These are phyloP conservation scores for Trichomonascaceae sp. DNA, from an alignment of 1,139 yeast genomes.

Conservation along the genomic window DNA sequence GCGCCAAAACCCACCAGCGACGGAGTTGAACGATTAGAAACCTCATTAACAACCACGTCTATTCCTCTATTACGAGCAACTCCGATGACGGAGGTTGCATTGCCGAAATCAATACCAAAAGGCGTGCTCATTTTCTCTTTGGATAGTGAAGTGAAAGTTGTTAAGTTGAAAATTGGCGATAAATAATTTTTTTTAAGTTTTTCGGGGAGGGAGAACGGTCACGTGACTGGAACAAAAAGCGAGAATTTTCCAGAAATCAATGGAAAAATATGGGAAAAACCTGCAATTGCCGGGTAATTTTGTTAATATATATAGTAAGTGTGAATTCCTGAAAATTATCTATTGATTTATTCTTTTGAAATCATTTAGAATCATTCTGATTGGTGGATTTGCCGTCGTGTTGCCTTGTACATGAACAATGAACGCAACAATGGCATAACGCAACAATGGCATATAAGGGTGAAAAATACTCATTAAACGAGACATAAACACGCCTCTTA, in stretches of 20 bases:
- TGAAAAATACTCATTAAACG: no score
- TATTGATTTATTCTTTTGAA: no score
- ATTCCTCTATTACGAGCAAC: conserved; percentile 99
- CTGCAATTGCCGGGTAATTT: neutral
- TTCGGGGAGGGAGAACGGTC: neutral
- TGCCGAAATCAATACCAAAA: conserved; percentile 98
- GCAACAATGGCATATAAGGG: no score
- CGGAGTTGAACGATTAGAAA: conserved; percentile 95
- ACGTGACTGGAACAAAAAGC: neutral
- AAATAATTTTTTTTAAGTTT: neutral
- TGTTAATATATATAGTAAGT: no score
- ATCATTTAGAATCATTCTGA: no score
- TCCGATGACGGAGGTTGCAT: conserved; percentile 84
- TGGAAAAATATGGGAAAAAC: neutral
- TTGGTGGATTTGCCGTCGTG: no score
- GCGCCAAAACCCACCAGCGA: conserved; percentile 88
- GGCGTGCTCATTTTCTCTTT: conserved; percentile 78
- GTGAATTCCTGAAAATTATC: no score
- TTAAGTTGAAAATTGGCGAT: neutral
- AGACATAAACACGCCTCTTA: no score
- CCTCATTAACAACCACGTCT: conserved; percentile 97
- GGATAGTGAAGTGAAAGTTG: neutral
- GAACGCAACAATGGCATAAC: no score
- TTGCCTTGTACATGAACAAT: no score
- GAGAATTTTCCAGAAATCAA: neutral